Evolutionary conservation across 2,329 filamentous ascomycete species (phyloP).

Genomic region (Fusarium zealandicum): DNA sequence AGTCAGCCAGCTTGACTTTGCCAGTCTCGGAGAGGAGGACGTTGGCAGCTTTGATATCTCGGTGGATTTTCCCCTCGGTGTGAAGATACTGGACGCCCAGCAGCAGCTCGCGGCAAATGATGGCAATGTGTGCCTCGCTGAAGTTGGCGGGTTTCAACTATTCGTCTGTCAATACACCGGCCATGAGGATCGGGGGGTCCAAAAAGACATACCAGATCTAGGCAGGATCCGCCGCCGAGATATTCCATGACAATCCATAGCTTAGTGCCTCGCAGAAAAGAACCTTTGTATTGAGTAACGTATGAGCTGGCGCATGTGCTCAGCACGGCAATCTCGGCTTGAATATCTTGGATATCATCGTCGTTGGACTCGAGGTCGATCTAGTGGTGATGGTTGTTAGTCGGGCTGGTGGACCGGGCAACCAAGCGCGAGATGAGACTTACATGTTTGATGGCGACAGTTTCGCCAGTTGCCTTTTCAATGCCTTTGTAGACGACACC

Average conservation of each 20-base stretch:
- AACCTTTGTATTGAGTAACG: slow-evolving; percentile 95
- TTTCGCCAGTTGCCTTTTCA: slow-evolving; percentile 86
- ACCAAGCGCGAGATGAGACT: slow-evolving; percentile 45
- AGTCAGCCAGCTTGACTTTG: slow-evolving; percentile 95
- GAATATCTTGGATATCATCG: slow-evolving; percentile 97
- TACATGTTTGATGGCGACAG: slow-evolving; percentile 97
- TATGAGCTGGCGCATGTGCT: slow-evolving; percentile 94
- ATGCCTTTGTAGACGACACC: slow-evolving; percentile 97
- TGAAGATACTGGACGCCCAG: slow-evolving; percentile 93
- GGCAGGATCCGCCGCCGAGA: slow-evolving; percentile 90
- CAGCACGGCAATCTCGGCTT: slow-evolving; percentile 94
- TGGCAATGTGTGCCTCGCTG: slow-evolving; percentile 87
- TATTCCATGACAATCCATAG: slow-evolving; percentile 99
- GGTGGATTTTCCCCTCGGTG: slow-evolving; percentile 91
- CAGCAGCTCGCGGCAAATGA: slow-evolving; percentile 91
- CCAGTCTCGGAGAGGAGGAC: slow-evolving; percentile 89
- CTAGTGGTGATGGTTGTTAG: slow-evolving; percentile 54
- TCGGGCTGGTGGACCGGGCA: slow-evolving; percentile 20
- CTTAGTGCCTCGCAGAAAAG: slow-evolving; percentile 94
- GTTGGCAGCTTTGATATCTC: slow-evolving; percentile 97
- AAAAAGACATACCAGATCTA: slow-evolving; percentile 75
- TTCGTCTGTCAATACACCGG: slow-evolving; percentile 8
- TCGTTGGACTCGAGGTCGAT: slow-evolving; percentile 99
- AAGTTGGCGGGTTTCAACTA: slow-evolving; percentile 91
- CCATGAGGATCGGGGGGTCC: slow-evolving; percentile 5